phyloP scores from a whole-genome alignment of 2,329 filamentous ascomycete species.

The Remersonia thermophila region DNA sequence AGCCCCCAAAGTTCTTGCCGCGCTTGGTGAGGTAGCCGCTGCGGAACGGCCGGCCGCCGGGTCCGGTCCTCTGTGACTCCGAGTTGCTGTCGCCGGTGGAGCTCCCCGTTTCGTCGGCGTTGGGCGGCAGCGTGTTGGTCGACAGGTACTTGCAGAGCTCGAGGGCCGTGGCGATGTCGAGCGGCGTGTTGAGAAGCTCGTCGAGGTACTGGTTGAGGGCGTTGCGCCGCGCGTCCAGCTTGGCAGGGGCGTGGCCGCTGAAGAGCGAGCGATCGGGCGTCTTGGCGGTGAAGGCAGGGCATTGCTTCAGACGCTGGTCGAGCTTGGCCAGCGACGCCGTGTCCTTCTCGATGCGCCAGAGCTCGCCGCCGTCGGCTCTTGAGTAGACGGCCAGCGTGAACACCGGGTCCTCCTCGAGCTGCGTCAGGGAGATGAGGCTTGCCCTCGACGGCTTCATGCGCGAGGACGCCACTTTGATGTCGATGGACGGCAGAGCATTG shows the following conservation, averaged over 20 bases:
- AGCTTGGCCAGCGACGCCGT: constrained; percentile 67
- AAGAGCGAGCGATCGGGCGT: constrained; percentile 81
- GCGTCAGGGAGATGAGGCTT: constrained; percentile 67
- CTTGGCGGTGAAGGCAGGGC: constrained; percentile 57
- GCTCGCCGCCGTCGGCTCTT: constrained; percentile 60
- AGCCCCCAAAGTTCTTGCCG: constrained; percentile 97
- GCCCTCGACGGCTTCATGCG: constrained; percentile 85
- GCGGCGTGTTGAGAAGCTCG: constrained; percentile 66
- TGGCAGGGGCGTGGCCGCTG: constrained; percentile 83
- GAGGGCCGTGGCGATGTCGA: constrained; percentile 64
- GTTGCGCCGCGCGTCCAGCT: constrained; percentile 72
- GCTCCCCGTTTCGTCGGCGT: constrained; percentile 42
- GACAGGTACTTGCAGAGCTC: constrained; percentile 81
- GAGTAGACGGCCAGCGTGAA: constrained; percentile 82
- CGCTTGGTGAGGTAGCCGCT: constrained; percentile 92
- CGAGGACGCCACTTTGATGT: constrained; percentile 81
- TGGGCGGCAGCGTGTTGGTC: constrained; percentile 49
- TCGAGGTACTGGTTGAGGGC: constrained; percentile 81
- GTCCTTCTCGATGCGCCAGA: constrained; percentile 94
- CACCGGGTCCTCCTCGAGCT: constrained; percentile 81
- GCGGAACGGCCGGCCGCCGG: constrained; percentile 57
- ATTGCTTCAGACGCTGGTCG: constrained; percentile 68
- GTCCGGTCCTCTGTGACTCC: constrained; percentile 33
- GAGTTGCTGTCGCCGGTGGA: constrained; percentile 25
- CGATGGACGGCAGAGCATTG: constrained; percentile 75